Evolutionary conservation across 257 asterid genomes (phyloP).

Genomic region (Ligustrum vulgare): DNA sequence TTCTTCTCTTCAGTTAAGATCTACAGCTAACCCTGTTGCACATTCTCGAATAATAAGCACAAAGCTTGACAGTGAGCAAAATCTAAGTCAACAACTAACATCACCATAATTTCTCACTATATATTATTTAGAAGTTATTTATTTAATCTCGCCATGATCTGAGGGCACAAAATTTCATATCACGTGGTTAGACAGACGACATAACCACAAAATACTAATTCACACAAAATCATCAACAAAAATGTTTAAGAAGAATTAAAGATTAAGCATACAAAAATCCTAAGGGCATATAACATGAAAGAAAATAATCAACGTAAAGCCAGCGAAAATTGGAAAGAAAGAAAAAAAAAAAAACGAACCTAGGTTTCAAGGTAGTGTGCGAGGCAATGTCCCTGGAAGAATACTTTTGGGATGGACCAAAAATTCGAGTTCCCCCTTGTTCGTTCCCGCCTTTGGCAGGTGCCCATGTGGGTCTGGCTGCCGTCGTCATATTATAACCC

Average conservation of each 20-base stretch:
- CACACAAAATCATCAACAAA: not conserved
- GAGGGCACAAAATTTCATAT: not conserved
- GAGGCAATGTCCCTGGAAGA: conserved; percentile 93
- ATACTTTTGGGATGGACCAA: conserved; percentile 94
- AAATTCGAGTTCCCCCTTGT: conserved; percentile 95
- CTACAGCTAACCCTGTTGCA: not conserved
- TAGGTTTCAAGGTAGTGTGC: conserved; percentile 84
- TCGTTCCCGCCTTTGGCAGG: conserved; percentile 99
- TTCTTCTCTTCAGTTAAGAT: conserved; percentile 1
- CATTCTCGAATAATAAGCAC: not conserved
- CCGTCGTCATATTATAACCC: conserved; percentile 70
- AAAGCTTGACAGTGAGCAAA: not conserved
- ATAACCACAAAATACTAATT: not conserved
- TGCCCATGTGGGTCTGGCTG: conserved; percentile 99
- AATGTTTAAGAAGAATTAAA: not conserved
- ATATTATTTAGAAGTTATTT: not conserved
- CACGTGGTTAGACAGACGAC: not conserved
- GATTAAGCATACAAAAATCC: not conserved
- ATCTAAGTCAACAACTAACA: not conserved
- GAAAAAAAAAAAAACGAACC: conserved; percentile 37
- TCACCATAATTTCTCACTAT: not conserved
- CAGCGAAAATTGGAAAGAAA: not conserved
- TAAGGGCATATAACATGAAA: not conserved
- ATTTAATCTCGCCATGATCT: not conserved
- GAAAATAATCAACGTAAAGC: not conserved